Percentiles rank a stretch among this genome's conserved stretches.
Evolutionary conservation across 129 eudicot genomes (phyloP).

Genomic region (Pulicaria dysenterica): DNA sequence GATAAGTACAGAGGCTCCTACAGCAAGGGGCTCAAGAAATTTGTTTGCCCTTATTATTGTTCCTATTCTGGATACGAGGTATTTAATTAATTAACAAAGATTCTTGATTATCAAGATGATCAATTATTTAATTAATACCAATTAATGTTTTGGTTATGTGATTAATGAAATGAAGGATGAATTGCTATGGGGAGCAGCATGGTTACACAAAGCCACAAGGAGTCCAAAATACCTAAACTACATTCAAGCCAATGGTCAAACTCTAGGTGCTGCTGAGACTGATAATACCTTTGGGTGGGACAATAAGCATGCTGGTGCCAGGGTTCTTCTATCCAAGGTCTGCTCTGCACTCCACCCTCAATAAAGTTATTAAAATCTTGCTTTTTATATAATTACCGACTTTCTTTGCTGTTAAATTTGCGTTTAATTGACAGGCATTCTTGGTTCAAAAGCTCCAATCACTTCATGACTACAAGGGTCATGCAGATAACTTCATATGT

Average conservation of each 20-base stretch:
- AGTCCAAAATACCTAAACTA: conserved; percentile 72
- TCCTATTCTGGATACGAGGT: conserved; percentile 91
- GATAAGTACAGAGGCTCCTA: conserved; percentile 86
- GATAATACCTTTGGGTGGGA: conserved; percentile 99
- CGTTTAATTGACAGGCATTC: conserved; percentile 61
- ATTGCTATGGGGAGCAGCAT: conserved; percentile 96
- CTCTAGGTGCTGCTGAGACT: conserved; percentile 81
- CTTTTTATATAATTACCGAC: not conserved
- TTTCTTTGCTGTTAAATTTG: not conserved
- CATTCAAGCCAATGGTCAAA: conserved; percentile 81
- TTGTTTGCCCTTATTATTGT: conserved; percentile 86
- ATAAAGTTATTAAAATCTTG: not conserved
- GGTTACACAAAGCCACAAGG: conserved; percentile 93
- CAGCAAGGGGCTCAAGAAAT: conserved; percentile 54
- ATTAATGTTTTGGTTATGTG: not conserved
- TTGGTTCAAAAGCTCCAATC: conserved; percentile 83
- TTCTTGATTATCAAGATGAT: no score
- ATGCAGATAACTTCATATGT: conserved; percentile 92
- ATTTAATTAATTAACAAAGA: not conserved
- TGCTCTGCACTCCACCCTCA: not conserved
- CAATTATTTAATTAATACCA: not conserved
- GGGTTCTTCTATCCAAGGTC: conserved; percentile 94
- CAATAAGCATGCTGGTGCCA: conserved; percentile 97
- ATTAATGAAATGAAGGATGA: conserved; percentile 65
- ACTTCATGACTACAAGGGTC: conserved; percentile 94